Evolutionary conservation across 306 rosid species (phyloP), one percentile per base, ranked within the genome.

Genomic region (Gleditsia sinensis): DNA sequence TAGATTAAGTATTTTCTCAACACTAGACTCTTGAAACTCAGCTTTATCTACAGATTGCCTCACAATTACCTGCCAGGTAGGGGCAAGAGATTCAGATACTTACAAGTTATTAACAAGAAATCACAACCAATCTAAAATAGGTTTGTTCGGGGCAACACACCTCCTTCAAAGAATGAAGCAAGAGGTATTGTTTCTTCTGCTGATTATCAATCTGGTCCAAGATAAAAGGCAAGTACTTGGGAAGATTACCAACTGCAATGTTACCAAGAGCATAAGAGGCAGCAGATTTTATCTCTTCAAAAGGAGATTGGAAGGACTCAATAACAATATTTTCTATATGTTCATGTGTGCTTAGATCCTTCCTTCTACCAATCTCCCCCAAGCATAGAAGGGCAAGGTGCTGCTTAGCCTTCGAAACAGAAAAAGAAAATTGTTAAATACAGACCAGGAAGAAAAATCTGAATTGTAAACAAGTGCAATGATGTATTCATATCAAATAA

Each of bases 211-310:
- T 95, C 85, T 92, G 99, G 82, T 95, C 92, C 94, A 95, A 86
- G 77, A 95, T 95, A 82, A 95, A 95, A 57, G 97, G 99, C 84
- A 95, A 85, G 89, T 92, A 95, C 85, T 92, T 95, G 55, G 96
- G 86, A 13, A 95, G 94, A 81, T 95, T 95, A 54, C 98, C 99
- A 74, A 95, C 98, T 76, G 98, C 98, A 81, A 95, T 90, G 82
- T 95, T 95, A 33, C 99, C 99, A 75, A 95, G 99, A 65, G 99
- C 99, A 50, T 95, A 95, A 25, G 99, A 95, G 43, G 99, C 98
- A 25, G 99, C 99, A 81, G 99, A 95, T 78, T 95, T 95, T 63
- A 92, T 95, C 91, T 95, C 99, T 86, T 95, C 98, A 53, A 95
- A 95, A 59, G 99, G 98, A 55, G 99, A 95, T 83, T 92, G 99